phyloP scores from a whole-genome alignment of 2,329 filamentous ascomycete species.

The Arthroderma sp. region DNA sequence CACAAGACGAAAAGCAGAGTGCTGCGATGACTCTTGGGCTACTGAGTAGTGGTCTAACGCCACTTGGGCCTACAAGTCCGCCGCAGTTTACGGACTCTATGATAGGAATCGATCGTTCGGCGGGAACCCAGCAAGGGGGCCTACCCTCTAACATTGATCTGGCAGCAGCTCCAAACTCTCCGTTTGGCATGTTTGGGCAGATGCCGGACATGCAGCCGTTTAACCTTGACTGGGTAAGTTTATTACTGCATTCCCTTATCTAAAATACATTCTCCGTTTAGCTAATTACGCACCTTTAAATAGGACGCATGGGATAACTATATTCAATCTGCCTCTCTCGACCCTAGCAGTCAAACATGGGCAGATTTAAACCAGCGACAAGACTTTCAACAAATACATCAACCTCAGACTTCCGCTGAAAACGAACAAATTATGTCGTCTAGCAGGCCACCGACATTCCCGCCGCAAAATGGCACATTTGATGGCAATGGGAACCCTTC shows the following conservation, averaged over 20 bases:
- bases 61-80: conserved; percentile 27
- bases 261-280: conserved; percentile 12
- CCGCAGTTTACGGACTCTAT: conserved; percentile 22
- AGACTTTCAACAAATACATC: conserved; percentile 20
- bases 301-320: conserved; percentile 59
- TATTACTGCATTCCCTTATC: conserved; percentile 3
- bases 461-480: neutral
- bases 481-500: neutral
- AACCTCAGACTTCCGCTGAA: neutral
- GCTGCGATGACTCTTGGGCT: conserved; percentile 61
- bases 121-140: conserved; percentile 19
- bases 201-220: conserved; percentile 43
- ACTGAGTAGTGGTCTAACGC: conserved; percentile 51
- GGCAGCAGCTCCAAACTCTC: conserved; percentile 34
- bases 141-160: conserved; percentile 17
- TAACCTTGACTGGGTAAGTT: conserved; percentile 52
- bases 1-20: conserved; percentile 48
- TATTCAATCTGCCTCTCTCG: conserved; percentile 46
- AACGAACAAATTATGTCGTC: neutral
- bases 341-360: conserved; percentile 32
- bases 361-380: conserved; percentile 16
- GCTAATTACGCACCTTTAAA: conserved; percentile 15
- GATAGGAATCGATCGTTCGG: conserved; percentile 18
- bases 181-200: conserved; percentile 45
- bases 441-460: neutral